These are phyloP conservation scores for Peronosclerospora sorghi DNA, from an alignment of 352 stramenopile genomes.

Conservation along the genomic window DNA sequence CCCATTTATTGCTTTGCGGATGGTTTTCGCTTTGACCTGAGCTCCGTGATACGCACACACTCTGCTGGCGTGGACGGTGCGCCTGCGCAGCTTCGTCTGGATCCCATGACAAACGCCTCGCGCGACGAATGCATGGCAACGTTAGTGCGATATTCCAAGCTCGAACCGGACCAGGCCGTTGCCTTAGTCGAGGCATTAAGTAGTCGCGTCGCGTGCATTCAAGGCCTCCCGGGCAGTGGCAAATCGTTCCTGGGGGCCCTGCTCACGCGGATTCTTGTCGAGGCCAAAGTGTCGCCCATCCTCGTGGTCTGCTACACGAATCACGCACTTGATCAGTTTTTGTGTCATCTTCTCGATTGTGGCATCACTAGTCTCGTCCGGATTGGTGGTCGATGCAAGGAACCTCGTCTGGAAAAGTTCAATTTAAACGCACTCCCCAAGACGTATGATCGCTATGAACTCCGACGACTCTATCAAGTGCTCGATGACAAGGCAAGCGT, in stretches of 20 bases:
- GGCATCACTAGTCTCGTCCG: constrained; percentile 49
- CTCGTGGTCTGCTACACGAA: constrained; percentile 87
- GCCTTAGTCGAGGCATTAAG: constrained; percentile 57
- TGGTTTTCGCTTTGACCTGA: constrained; percentile 25
- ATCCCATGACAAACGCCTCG: constrained; percentile 11
- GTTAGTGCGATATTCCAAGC: constrained; percentile 19
- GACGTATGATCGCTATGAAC: constrained; percentile 14
- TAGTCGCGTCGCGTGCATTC: constrained; percentile 60
- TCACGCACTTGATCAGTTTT: constrained; percentile 84
- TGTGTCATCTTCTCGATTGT: constrained; percentile 65
- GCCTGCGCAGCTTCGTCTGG: constrained; percentile 7
- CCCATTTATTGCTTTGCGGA: constrained; percentile 22
- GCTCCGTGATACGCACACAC: constrained; percentile 7
- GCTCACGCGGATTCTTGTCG: constrained; percentile 57
- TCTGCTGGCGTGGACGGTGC: neutral
- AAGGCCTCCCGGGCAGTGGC: constrained; percentile 69
- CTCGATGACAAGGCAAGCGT: constrained; percentile 20
- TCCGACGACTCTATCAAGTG: constrained; percentile 21
- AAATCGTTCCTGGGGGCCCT: constrained; percentile 82
- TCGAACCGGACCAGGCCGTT: constrained; percentile 52
- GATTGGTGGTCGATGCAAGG: constrained; percentile 68
- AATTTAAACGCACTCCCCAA: constrained; percentile 24
- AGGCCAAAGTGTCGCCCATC: constrained; percentile 34
- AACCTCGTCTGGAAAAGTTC: constrained; percentile 24
- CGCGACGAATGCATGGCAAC: constrained; percentile 9